Conservation (phyloP, 805 yeast species). For the Kuraishia ogatae region DNA sequence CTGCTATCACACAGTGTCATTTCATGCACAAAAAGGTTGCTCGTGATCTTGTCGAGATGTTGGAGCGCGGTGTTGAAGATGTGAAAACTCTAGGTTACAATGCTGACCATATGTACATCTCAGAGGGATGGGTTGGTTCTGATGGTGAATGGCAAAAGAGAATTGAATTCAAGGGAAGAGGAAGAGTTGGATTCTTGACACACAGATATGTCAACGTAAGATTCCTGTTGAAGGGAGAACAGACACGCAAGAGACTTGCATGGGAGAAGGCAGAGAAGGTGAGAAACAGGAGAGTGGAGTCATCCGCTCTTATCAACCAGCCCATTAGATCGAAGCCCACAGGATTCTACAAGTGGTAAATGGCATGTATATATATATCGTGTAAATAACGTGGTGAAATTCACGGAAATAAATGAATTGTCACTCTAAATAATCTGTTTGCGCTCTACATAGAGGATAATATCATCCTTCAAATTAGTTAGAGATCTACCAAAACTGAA, state of each 20-base stretch:
- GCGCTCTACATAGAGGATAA: no score
- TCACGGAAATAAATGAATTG: neutral
- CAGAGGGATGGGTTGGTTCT: conserved; percentile 85
- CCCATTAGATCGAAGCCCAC: conserved; percentile 39
- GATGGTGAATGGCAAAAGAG: conserved; percentile 72
- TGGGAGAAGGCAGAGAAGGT: conserved; percentile 48
- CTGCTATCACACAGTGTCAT: conserved; percentile 88
- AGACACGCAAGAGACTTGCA: conserved; percentile 50
- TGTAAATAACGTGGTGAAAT: neutral
- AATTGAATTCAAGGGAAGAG: conserved; percentile 82
- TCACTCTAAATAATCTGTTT: neutral
- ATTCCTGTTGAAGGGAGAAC: conserved; percentile 62
- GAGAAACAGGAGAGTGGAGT: conserved; percentile 28
- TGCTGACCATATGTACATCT: conserved; percentile 56
- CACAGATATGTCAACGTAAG: conserved; percentile 77
- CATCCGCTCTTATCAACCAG: conserved; percentile 31
- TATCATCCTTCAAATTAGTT: no score
- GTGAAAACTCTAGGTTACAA: conserved; percentile 52
- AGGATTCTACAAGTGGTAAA: conserved; percentile 49
- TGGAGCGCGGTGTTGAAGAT: conserved; percentile 64
- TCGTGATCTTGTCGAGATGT: conserved; percentile 66
- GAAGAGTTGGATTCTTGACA: conserved; percentile 70
- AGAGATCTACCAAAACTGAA: neutral
- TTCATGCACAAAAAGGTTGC: conserved; percentile 76
- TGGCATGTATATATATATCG: conserved; percentile 5